phyloP scores from a whole-genome alignment of 225 moss, liverwort and hornwort genomes.

The Marchantia paleacea region DNA sequence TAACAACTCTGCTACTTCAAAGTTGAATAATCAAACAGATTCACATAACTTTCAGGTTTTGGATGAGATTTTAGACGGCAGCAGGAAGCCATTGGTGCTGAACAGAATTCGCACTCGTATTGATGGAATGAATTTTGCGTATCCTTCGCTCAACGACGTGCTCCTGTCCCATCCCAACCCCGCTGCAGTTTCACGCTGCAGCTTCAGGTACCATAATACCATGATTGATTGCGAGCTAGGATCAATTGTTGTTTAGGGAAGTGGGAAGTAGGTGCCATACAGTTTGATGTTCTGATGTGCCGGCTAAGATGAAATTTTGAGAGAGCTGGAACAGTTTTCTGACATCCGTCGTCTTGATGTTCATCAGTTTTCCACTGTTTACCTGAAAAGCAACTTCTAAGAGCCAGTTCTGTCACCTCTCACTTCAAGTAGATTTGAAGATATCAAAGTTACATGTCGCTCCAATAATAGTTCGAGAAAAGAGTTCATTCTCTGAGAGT shows the following conservation, averaged over 20 bases:
- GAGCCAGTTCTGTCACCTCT: neutral
- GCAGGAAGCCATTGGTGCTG: conserved; percentile 49
- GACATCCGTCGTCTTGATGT: neutral
- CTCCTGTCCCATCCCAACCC: conserved; percentile 85
- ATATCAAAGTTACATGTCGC: neutral
- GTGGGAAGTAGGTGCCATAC: neutral
- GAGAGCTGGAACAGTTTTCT: neutral
- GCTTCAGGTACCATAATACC: conserved; percentile 52
- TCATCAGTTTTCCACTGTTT: neutral
- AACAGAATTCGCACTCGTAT: conserved; percentile 60
- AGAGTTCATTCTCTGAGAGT: too few species aligned
- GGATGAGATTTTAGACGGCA: conserved; percentile 60
- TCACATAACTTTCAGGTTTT: conserved; percentile 47
- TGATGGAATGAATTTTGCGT: conserved; percentile 57
- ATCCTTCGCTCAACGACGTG: conserved; percentile 71
- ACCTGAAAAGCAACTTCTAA: neutral
- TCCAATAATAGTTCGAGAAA: neutral
- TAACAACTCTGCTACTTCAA: too few species aligned
- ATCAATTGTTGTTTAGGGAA: conserved; percentile 34
- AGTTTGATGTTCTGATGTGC: neutral
- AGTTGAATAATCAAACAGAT: too few species aligned
- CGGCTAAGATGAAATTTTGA: neutral
- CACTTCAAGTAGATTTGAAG: neutral
- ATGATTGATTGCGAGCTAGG: neutral
- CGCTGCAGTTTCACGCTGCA: conserved; percentile 84